Evolutionary conservation across 1,284 basidiomycete species (phyloP).

Genomic region (Takashimella koratensis): DNA sequence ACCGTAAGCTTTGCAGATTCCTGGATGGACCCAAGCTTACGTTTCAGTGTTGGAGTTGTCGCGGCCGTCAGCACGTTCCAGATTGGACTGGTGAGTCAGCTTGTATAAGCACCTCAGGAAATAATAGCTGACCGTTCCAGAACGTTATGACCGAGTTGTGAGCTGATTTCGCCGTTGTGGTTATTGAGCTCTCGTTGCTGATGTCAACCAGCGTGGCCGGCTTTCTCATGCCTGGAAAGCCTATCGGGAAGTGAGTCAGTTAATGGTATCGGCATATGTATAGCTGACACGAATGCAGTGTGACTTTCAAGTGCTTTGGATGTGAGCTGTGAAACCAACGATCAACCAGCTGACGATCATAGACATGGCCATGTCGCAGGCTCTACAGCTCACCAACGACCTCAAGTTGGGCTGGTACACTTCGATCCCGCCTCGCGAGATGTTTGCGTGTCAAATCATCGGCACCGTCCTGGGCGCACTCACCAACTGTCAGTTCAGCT

Average conservation of each 20-base stretch:
- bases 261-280: background rate
- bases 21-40: conserved; percentile 24
- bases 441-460: conserved; percentile 53
- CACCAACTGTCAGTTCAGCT: conserved; percentile 39
- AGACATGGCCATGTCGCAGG: conserved; percentile 52
- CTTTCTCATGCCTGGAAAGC: conserved; percentile 53
- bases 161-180: too few species aligned
- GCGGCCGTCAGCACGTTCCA: conserved; percentile 53
- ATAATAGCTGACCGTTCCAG: conserved; percentile 7
- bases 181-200: background rate
- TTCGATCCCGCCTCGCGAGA: conserved; percentile 48
- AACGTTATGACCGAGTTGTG: conserved; percentile 54
- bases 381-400: conserved; percentile 49
- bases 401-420: conserved; percentile 52
- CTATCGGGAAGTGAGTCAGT: conserved; percentile 51
- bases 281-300: conserved; percentile 23
- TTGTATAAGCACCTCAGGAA: background rate
- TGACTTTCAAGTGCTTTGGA: conserved; percentile 50
- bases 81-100: conserved; percentile 45
- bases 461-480: conserved; percentile 52
- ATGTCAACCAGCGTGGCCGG: conserved; percentile 46
- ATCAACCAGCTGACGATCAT: too few species aligned
- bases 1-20: conserved; percentile 36
- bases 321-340: conserved; percentile 30
- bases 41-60: conserved; percentile 50